Percentiles rank a stretch among this genome's conserved stretches.
phyloP scores from a whole-genome alignment of 2,329 filamentous ascomycete genomes.

The Colletotrichum cuscutae region DNA sequence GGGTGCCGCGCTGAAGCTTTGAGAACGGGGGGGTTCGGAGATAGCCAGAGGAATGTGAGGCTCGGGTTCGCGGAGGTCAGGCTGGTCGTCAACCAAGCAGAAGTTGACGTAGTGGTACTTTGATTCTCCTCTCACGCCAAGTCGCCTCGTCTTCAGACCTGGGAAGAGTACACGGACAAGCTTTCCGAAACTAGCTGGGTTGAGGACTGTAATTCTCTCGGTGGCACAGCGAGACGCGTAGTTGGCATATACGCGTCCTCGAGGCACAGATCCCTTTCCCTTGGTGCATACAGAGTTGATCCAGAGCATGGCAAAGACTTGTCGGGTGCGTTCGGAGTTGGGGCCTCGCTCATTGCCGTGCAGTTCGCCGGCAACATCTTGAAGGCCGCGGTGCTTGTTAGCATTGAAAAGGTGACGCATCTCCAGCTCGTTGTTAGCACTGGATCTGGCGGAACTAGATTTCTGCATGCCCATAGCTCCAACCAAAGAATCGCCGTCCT shows the following conservation, averaged over 20 bases:
- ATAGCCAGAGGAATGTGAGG: slow-evolving; percentile 59
- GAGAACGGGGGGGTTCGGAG: slow-evolving; percentile 58
- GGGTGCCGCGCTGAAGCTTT: slow-evolving; percentile 61
- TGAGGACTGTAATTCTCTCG: slow-evolving; percentile 92
- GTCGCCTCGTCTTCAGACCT: slow-evolving; percentile 88
- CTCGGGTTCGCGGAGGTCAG: slow-evolving; percentile 57
- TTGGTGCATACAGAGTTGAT: slow-evolving; percentile 78
- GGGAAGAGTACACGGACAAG: slow-evolving; percentile 96
- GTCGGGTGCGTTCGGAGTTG: slow-evolving; percentile 84
- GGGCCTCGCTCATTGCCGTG: slow-evolving; percentile 83
- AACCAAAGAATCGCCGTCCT: slow-evolving; percentile 64
- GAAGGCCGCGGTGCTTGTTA: slow-evolving; percentile 74
- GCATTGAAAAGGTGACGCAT: slow-evolving; percentile 79
- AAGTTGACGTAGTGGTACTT: slow-evolving; percentile 95
- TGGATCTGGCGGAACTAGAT: slow-evolving; percentile 70
- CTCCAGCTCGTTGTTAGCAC: slow-evolving; percentile 83
- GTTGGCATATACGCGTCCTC: slow-evolving; percentile 93
- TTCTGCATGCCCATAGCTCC: slow-evolving; percentile 60
- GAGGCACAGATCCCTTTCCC: slow-evolving; percentile 86
- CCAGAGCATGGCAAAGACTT: slow-evolving; percentile 92
- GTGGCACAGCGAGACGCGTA: slow-evolving; percentile 94
- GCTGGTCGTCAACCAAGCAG: slow-evolving; percentile 66
- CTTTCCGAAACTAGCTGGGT: slow-evolving; percentile 97
- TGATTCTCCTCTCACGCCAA: slow-evolving; percentile 95
- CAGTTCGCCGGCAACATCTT: slow-evolving; percentile 79